Evolutionary conservation across 2,329 filamentous ascomycete species (phyloP), one percentile per base, ranked within the genome.

Genomic region (Escovopsis sp.): DNA sequence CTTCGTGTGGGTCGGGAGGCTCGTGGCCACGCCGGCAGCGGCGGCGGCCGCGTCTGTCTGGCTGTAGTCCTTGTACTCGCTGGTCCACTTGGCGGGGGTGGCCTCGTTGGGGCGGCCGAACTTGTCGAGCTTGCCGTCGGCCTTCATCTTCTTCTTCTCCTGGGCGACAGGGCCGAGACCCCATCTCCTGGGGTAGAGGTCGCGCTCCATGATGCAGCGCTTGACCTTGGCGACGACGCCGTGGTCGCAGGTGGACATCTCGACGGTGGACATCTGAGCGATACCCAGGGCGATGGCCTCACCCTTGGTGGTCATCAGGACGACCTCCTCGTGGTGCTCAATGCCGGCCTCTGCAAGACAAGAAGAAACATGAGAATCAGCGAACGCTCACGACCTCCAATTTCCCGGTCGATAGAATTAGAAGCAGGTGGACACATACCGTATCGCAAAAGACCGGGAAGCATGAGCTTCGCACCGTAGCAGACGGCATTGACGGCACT

Each of bases 131-230:
- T 95, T 94, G 64, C 91, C 91, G 53, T 86, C 84, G 42, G 88
- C 85, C 79, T 96, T 96, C 72, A 98, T 80, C 78, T 96, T 95
- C 83, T 98, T 98, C 80, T 98, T 98, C 75, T 96, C 87, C 39
- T 82, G 68, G 40, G 91, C 91, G 47, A 89, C 81, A 42, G 91
- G 89, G 48, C 91, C 91, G 59, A 96, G 77, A 52, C 91, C 91
- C 91, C 91, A 98, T 72, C 89, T 75, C 62, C 87, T 77, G 49
- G 91, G 91, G 75, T 98, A 98, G 46, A 96, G 74, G 62, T 96
- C 91, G 56, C 91, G 85, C 74, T 98, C 91, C 91, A 98, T 98
- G 65, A 98, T 98, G 66, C 88, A 94, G 56, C 91, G 82, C 81
- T 98, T 98, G 62, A 98, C 86, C 74, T 95, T 96, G 55, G 91